Conservation (phyloP, 2,329 filamentous ascomycete species). For the Fusarium sp. region DNA sequence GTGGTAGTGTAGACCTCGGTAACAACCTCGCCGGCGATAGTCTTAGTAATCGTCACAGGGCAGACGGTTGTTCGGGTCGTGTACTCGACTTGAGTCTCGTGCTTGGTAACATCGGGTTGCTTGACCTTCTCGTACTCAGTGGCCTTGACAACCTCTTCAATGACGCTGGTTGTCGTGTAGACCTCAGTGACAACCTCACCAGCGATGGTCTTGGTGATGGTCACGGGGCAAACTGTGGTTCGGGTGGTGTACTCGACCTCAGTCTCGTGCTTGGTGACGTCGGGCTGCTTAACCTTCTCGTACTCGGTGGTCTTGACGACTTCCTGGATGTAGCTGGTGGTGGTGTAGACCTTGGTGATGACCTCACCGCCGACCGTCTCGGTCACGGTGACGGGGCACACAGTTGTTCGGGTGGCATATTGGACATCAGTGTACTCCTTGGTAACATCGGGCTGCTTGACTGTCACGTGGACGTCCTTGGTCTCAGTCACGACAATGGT, state of each 20-base stretch:
- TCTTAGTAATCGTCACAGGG: conserved; percentile 47
- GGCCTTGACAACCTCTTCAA: conserved; percentile 46
- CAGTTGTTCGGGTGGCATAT: conserved; percentile 57
- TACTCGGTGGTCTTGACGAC: conserved; percentile 47
- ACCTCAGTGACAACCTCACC: conserved; percentile 54
- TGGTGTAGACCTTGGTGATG: conserved; percentile 44
- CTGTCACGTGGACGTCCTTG: conserved; percentile 52
- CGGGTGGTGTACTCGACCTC: conserved; percentile 55
- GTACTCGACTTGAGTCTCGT: conserved; percentile 50
- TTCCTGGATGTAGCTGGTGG: conserved; percentile 45
- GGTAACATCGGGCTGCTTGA: conserved; percentile 49
- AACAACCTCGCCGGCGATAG: conserved; percentile 54
- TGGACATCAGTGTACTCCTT: conserved; percentile 48
- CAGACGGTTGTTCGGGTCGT: conserved; percentile 57
- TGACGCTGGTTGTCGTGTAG: conserved; percentile 42
- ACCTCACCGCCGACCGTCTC: conserved; percentile 47
- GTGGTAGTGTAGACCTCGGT: conserved; percentile 52
- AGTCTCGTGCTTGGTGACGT: conserved; percentile 48
- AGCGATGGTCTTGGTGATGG: conserved; percentile 50
- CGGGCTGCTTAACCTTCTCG: conserved; percentile 53
- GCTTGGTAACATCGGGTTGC: conserved; percentile 51
- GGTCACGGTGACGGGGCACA: conserved; percentile 57
- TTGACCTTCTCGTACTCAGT: conserved; percentile 50
- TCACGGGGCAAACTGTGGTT: conserved; percentile 58
- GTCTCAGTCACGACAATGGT: conserved; percentile 57